These are phyloP conservation scores for Penicillium sp. DNA, from an alignment of 2,329 filamentous ascomycete genomes.

Conservation along the genomic window DNA sequence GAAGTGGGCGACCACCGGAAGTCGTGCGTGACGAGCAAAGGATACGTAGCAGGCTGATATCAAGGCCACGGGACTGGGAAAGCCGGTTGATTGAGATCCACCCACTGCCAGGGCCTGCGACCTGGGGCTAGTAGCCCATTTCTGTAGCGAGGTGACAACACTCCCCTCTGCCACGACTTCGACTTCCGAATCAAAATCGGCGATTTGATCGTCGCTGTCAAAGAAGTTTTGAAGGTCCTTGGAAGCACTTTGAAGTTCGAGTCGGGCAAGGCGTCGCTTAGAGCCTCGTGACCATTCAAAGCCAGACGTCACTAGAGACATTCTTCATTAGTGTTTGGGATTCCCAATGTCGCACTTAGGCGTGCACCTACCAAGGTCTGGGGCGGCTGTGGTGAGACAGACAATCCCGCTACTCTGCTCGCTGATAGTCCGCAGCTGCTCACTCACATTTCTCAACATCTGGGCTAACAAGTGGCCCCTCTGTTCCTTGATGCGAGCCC, in stretches of 20 bases:
- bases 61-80: conserved; percentile 33
- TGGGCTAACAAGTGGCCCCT: conserved; percentile 32
- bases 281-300: conserved; percentile 36
- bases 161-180: conserved; percentile 33
- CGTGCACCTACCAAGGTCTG: conserved; percentile 35
- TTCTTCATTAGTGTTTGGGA: background rate
- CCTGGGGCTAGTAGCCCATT: conserved; percentile 38
- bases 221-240: conserved; percentile 42
- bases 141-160: conserved; percentile 34
- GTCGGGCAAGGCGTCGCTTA: conserved; percentile 38
- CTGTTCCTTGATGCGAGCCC: conserved; percentile 30
- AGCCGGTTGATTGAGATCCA: conserved; percentile 30
- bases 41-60: conserved; percentile 41
- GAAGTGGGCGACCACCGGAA: conserved; percentile 44
- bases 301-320: conserved; percentile 28
- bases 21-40: conserved; percentile 33
- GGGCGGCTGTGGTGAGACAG: conserved; percentile 37
- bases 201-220: conserved; percentile 39
- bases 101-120: conserved; percentile 41
- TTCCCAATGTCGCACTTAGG: background rate
- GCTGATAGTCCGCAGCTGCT: conserved; percentile 28
- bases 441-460: conserved; percentile 29
- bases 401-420: conserved; percentile 35
- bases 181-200: conserved; percentile 32
- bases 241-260: conserved; percentile 40